A percentile compares a stretch with the other conserved stretches of the same genome.
Evolutionary conservation across 441 rosid species (phyloP).

Genomic region (Brassica hybrid): DNA sequence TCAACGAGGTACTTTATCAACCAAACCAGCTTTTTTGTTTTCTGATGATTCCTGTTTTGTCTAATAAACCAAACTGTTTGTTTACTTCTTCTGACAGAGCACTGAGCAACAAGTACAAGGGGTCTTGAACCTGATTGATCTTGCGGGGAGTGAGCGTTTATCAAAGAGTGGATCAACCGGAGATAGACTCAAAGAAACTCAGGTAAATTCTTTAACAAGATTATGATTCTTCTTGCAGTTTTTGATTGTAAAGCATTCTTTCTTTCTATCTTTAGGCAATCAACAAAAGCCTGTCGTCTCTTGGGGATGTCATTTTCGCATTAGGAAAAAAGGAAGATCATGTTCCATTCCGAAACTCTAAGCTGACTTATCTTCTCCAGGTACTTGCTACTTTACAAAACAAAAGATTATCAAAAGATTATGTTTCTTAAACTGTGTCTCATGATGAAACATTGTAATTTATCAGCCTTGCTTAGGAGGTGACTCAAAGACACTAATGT

Average conservation of each 20-base stretch:
- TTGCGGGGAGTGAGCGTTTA: slow-evolving; percentile 58
- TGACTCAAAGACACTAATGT: slow-evolving; percentile 93
- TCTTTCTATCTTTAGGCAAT: slow-evolving; percentile 71
- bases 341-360: slow-evolving; percentile 91
- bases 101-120: slow-evolving; percentile 62
- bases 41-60: slow-evolving; percentile 22
- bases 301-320: slow-evolving; percentile 92
- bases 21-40: background rate
- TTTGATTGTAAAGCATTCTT: background rate
- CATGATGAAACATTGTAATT: slow-evolving; percentile 1
- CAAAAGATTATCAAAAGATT: background rate
- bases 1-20: slow-evolving; percentile 70
- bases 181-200: slow-evolving; percentile 56
- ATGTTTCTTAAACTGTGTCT: slow-evolving; percentile 24
- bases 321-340: slow-evolving; percentile 94
- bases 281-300: slow-evolving; percentile 84
- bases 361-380: slow-evolving; percentile 96
- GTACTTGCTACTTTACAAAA: slow-evolving; percentile 44
- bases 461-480: slow-evolving; percentile 95
- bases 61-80: background rate
- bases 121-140: slow-evolving; percentile 56
- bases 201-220: slow-evolving; percentile 33
- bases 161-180: slow-evolving; percentile 58
- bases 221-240: slow-evolving; percentile 10
- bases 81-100: slow-evolving; percentile 29